Base-by-base conservation (phyloP, 768 basidiomycete genomes). In the Tephrocybe sp. region DNA sequence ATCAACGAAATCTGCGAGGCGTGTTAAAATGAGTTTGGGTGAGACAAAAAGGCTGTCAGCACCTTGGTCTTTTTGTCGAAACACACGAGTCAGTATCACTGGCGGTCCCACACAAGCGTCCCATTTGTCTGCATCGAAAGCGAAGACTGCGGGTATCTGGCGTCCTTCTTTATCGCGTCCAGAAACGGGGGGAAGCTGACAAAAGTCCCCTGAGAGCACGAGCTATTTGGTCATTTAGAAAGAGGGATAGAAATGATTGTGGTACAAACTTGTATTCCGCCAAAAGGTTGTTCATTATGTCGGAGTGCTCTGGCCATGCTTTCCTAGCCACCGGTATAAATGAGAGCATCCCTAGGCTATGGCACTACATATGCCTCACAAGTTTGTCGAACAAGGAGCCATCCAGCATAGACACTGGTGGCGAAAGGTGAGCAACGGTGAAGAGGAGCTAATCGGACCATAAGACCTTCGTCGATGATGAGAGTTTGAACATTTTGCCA, bases 401-500 rank as follows among this genome's bases (percentile, higher is more conserved):
- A 54, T 92, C 89, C 19, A 96, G 79, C 92, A 96, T 94, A 1
- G 92, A 94, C 43, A 95, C 91, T 94, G n/a, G 46, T 9, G n/a
- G n/a, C 9, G 39, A 16, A 8, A 11, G 26, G 34, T 56, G 38
- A 31, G 13, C 36, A 27, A 22, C n/a, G n/a, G n/a, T 38, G 28
- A 39, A 35, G 41, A 22, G 46, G n/a, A n/a, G 25, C 27, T 32
- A 39, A 43, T 9, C 24, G 15, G 11, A 24, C 11, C 15, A 12
- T 16, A 65, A 80, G 55, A 90, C 92, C 81, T 70, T 96, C 92
- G 59, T 96, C 92, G 41, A 96, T 80, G 57, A 96, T 84, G 21
- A 96, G 73, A 4, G 84, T 83, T 48, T 71, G 60, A 1, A 83
- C 83, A 9, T 63, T 58, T 50, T 66, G 67, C 92, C 92, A 94